Conservation (phyloP, 768 basidiomycete genomes). For the Lactarius sp. region DNA sequence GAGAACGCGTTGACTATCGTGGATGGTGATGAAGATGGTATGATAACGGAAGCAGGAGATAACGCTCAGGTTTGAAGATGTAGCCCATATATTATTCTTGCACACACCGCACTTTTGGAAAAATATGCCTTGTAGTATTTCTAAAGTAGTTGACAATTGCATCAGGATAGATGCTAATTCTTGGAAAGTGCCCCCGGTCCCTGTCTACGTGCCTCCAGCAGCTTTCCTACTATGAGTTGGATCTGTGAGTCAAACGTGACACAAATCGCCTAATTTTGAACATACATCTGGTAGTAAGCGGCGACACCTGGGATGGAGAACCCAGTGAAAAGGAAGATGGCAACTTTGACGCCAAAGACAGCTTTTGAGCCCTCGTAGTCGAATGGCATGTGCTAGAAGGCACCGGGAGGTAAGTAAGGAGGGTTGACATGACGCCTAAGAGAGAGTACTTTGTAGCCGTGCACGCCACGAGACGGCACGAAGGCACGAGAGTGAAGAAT, state of each 20-base stretch:
- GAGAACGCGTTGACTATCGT: slow-evolving; percentile 1
- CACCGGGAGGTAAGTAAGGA: background rate
- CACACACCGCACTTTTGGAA: background rate
- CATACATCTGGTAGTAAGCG: slow-evolving; percentile 28
- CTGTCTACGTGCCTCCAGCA: background rate
- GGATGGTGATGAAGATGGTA: slow-evolving; percentile 8
- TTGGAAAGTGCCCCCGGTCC: background rate
- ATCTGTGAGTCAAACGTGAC: slow-evolving; percentile 5
- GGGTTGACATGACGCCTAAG: background rate
- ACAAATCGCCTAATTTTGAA: slow-evolving; percentile 1
- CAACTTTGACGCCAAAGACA: slow-evolving; percentile 19
- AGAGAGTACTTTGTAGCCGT: slow-evolving; percentile 16
- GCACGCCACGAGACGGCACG: slow-evolving; percentile 22
- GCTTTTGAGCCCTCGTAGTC: slow-evolving; percentile 20
- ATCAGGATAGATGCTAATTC: background rate
- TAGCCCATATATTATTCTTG: slow-evolving; percentile 1
- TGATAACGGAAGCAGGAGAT: background rate
- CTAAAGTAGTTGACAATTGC: background rate
- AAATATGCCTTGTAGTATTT: background rate
- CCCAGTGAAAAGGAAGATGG: slow-evolving; percentile 17
- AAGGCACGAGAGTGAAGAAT: slow-evolving; percentile 19
- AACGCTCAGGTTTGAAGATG: slow-evolving; percentile 3
- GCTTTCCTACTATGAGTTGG: slow-evolving; percentile 3
- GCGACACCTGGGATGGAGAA: slow-evolving; percentile 28
- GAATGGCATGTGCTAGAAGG: slow-evolving; percentile 25